Base-by-base conservation (phyloP, 2,329 filamentous ascomycete species). In the Septoria linicola region DNA sequence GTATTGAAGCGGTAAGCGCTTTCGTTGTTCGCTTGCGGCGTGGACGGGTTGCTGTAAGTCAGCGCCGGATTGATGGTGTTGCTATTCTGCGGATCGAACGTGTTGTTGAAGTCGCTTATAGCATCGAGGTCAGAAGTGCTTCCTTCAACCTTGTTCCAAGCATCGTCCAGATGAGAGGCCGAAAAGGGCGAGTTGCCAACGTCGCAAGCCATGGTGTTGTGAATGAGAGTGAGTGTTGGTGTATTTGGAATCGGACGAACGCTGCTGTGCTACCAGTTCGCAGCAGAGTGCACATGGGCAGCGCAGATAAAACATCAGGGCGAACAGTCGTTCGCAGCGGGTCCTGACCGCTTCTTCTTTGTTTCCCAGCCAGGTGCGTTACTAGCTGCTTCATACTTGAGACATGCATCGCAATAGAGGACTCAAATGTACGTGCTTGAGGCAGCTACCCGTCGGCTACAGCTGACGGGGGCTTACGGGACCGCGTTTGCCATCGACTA, bases 311-410 rank as follows among this genome's bases (percentile, higher is more conserved):
- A n/a, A 51, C 32, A 16, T 48, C 27, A 43, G 49, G 41, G 41
- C 49, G 57, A 58, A 59, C 53, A 42, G 42, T 34, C 46, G 60
- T 61, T 63, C 60, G 60, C 59, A 61, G 55, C 49, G 53, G 41
- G 46, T 49, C 31, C 51, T 55, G 53, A 51, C 55, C 53, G 44
- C 55, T 23, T 30, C 14, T 42, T 49, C 50, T 59, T 59, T 58
- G 53, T 58, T 27, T 35, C 16, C 17, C 35, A 43, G 23, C 36
- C 16, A 27, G 14, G 19, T 45, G 17, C 21, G 40, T 19, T 21
- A 27, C 17, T 53, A 49, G 49, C 36, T 41, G 54, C 50, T 39
- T 49, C 51, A 49, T 47, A 58, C 43, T 54, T 59, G 55, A 59
- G 51, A 59, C 57, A 58, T 54, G 36, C 53, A 10, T 41, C 20